Evolutionary conservation across 1,139 yeast species (phyloP).

Genomic region (Suhomyces guaymorum): DNA sequence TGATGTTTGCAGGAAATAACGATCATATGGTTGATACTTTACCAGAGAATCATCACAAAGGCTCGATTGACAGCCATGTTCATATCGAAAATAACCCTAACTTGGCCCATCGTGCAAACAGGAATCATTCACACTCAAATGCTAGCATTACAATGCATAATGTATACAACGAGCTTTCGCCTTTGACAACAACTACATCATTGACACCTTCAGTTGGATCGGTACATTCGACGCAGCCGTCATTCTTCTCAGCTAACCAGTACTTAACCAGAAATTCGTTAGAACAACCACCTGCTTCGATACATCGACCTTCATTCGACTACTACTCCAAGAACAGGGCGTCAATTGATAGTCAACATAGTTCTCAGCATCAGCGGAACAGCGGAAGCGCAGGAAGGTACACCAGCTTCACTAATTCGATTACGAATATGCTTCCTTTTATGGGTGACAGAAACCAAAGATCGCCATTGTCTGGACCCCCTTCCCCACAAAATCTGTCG

Average conservation of each 20-base stretch:
- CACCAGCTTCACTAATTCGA: slow-evolving; percentile 40
- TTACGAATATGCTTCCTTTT: slow-evolving; percentile 46
- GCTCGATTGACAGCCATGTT: slow-evolving; percentile 16
- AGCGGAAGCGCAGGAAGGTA: slow-evolving; percentile 27
- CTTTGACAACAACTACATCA: slow-evolving; percentile 49
- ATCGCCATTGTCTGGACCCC: slow-evolving; percentile 24
- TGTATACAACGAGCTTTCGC: slow-evolving; percentile 36
- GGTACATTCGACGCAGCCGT: slow-evolving; percentile 46
- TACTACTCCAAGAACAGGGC: slow-evolving; percentile 28
- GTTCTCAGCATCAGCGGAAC: slow-evolving; percentile 16
- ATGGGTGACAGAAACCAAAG: slow-evolving; percentile 42
- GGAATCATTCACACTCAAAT: slow-evolving; percentile 12
- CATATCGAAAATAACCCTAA: slow-evolving; percentile 10
- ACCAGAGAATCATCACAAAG: slow-evolving; percentile 7
- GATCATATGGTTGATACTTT: slow-evolving; percentile 1
- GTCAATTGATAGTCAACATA: slow-evolving; percentile 30
- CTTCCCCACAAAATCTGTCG: slow-evolving; percentile 14
- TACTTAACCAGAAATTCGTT: slow-evolving; percentile 40
- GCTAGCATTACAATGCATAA: slow-evolving; percentile 10
- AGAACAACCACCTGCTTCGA: slow-evolving; percentile 35
- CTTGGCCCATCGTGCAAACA: slow-evolving; percentile 11
- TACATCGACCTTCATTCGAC: slow-evolving; percentile 40
- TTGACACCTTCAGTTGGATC: slow-evolving; percentile 46
- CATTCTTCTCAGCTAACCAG: slow-evolving; percentile 50
- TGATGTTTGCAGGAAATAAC: slow-evolving; percentile 1